Percentiles rank a stretch among this genome's conserved stretches.
phyloP scores from a whole-genome alignment of 2,329 filamentous ascomycete genomes.

The Fusarium sp. region DNA sequence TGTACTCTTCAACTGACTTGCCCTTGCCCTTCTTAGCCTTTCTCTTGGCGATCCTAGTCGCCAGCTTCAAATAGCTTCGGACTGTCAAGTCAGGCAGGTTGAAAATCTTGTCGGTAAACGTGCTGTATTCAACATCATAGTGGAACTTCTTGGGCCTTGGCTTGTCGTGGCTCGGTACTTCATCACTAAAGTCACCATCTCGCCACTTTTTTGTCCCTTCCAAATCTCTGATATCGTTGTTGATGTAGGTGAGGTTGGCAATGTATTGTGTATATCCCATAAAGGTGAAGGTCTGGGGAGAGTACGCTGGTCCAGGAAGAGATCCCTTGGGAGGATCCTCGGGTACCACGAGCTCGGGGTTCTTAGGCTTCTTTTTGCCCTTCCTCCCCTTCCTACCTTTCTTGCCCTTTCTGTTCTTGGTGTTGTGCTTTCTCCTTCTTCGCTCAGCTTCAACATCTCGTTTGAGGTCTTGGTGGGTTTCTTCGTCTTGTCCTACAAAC shows the following conservation, averaged over 20 bases:
- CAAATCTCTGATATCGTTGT: conserved; percentile 72
- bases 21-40: conserved; percentile 43
- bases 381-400: conserved; percentile 60
- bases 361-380: conserved; percentile 63
- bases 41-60: conserved; percentile 76
- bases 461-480: conserved; percentile 49
- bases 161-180: conserved; percentile 63
- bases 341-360: conserved; percentile 75
- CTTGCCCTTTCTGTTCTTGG: conserved; percentile 48
- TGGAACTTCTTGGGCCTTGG: conserved; percentile 74
- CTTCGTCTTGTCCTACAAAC: conserved; percentile 49
- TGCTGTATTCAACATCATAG: conserved; percentile 90
- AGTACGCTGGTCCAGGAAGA: conserved; percentile 90
- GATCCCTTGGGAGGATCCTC: conserved; percentile 77
- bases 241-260: conserved; percentile 92
- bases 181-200: conserved; percentile 72
- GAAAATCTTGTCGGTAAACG: conserved; percentile 80
- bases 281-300: conserved; percentile 82
- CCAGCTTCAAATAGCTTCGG: conserved; percentile 82
- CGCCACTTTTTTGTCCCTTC: conserved; percentile 66
- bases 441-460: conserved; percentile 47
- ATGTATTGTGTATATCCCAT: conserved; percentile 90
- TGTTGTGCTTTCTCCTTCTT: conserved; percentile 53
- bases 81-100: conserved; percentile 87
- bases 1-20: conserved; percentile 37